Conservation (phyloP, 768 basidiomycete species). For the Lyophyllum semitale region DNA sequence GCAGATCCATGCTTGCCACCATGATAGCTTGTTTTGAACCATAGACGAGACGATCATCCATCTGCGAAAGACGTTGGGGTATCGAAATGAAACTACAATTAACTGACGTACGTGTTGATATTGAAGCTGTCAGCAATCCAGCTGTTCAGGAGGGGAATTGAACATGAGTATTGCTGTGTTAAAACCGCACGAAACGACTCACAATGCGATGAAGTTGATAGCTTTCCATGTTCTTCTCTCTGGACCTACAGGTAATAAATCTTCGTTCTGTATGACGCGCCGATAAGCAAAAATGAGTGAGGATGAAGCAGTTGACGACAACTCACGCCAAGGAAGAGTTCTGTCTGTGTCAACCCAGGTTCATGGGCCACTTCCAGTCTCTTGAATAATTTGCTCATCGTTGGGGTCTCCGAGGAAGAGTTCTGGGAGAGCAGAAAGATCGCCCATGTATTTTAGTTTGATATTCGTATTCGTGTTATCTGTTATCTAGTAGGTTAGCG, state of each 20-base stretch:
- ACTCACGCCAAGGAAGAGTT: background rate
- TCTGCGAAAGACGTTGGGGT: slow-evolving; percentile 30
- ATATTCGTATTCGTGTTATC: too few species aligned
- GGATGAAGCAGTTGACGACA: background rate
- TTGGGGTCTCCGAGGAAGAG: background rate
- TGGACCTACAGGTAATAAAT: slow-evolving; percentile 66
- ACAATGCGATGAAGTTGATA: slow-evolving; percentile 71
- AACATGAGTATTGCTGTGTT: too few species aligned
- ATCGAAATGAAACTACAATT: slow-evolving; percentile 4
- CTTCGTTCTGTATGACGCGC: slow-evolving; percentile 58
- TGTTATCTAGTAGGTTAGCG: too few species aligned
- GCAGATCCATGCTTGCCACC: slow-evolving; percentile 88
- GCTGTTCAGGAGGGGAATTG: too few species aligned
- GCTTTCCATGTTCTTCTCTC: slow-evolving; percentile 66
- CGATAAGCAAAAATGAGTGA: background rate
- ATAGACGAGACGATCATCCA: slow-evolving; percentile 82
- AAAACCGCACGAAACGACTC: too few species aligned
- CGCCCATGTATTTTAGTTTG: too few species aligned
- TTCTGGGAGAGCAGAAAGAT: background rate
- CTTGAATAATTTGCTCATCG: background rate
- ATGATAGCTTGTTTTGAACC: slow-evolving; percentile 70
- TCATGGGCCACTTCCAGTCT: background rate
- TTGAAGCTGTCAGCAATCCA: slow-evolving; percentile 86
- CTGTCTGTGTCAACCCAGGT: background rate
- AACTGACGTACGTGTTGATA: slow-evolving; percentile 62